Base-by-base conservation (phyloP, 805 yeast genomes). In the Candida incommunis region DNA sequence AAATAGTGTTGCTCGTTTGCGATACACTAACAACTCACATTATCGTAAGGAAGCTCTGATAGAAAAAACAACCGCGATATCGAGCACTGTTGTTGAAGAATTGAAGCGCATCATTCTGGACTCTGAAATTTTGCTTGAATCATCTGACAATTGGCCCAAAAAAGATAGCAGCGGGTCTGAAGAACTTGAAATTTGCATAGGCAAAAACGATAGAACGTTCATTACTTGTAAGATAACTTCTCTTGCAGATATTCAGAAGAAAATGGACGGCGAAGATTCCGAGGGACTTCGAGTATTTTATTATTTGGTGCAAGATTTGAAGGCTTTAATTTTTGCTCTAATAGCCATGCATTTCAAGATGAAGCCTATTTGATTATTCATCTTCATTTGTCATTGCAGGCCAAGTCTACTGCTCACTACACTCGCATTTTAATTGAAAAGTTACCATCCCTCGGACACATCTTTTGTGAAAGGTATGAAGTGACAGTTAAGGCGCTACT, bases 11-110 rank as follows among this genome's bases (percentile, higher is more conserved):
- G 70, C 64, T 2, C 45, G 52, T 4, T 49, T 65, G 25, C 55
- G 69, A 41, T 70, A 70, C 49, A 69, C 70, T n/a, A 70, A 70
- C 47, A 69, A 67, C 47, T 66, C 74, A 2, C 67, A 68, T 47
- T 70, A 70, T 46, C 57, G 72, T 47, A 60, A 65, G 27, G 74
- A 69, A 41, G 63, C 64, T 3, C 43, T 62, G 46, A 69, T 70
- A 45, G 53, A 61, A 25, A 70, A 13, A 4, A 21, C 34, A 60
- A 65, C 64, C 35, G 49, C 56, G 2, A 49, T 70, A 3, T 64
- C 69, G 16, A 52, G 57, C 4, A 34, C 60, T 2, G 67, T 66
- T n/a, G 47, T 68, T 9, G 44, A 52, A n/a, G 62, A 66, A 41
- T 37, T 70, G 24, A 61, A 58, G 48, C 50, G 50, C 23, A 59